Conservation (phyloP, 768 basidiomycete species). For the Hysterangium stoloniferum region DNA sequence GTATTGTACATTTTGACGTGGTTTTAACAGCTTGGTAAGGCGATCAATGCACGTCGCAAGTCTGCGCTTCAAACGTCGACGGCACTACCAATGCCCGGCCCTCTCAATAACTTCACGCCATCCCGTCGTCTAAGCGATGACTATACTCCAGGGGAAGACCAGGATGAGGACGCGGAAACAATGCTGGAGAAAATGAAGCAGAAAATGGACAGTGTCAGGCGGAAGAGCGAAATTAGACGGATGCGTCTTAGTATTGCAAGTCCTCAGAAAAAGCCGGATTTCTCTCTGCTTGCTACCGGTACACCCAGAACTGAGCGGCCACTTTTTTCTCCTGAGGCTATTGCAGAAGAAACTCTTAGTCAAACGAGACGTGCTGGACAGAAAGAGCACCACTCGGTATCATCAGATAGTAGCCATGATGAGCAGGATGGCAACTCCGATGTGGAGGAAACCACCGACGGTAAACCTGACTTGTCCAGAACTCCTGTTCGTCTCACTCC, state of each 20-base stretch:
- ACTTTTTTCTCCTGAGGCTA: neutral
- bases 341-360: conserved; percentile 5
- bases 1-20: neutral
- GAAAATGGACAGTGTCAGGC: conserved; percentile 38
- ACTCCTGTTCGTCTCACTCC: conserved; percentile 23
- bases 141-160: conserved; percentile 5
- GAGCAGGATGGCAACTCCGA: neutral
- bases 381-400: conserved; percentile 14
- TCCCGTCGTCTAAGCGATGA: conserved; percentile 8
- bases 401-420: conserved; percentile 8
- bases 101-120: conserved; percentile 17
- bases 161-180: conserved; percentile 11
- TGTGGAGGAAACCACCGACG: conserved; percentile 24
- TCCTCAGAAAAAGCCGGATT: neutral
- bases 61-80: conserved; percentile 44
- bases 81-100: conserved; percentile 30
- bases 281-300: conserved; percentile 5
- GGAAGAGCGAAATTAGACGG: conserved; percentile 27
- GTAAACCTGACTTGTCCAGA: conserved; percentile 19
- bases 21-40: conserved; percentile 24
- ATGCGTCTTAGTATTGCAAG: conserved; percentile 9
- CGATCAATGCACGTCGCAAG: conserved; percentile 54
- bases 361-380: conserved; percentile 12
- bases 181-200: conserved; percentile 43
- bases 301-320: conserved; percentile 13